Evolutionary conservation across 371 early-diverging fungal genomes (phyloP).

Genomic region (Thermomucor indicae-seudaticae): DNA sequence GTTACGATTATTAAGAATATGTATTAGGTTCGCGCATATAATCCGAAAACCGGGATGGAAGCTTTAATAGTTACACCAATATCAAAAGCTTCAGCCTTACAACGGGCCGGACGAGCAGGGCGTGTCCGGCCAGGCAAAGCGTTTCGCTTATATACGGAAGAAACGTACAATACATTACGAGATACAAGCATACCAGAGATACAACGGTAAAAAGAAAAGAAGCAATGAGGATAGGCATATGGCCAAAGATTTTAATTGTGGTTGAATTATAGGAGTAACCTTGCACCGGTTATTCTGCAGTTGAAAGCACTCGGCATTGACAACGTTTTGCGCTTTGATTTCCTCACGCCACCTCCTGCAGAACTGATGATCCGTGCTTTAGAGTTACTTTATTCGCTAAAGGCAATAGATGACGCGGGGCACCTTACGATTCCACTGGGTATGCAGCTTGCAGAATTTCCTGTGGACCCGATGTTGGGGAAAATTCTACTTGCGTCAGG

Average conservation of each 20-base stretch:
- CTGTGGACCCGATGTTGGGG: constrained; percentile 74
- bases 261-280: constrained; percentile 35
- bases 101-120: constrained; percentile 82
- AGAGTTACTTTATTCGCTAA: constrained; percentile 66
- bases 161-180: constrained; percentile 49
- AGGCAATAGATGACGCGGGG: constrained; percentile 74
- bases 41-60: constrained; percentile 63
- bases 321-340: constrained; percentile 76
- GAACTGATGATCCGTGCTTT: constrained; percentile 65
- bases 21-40: constrained; percentile 61
- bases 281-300: constrained; percentile 60
- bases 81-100: constrained; percentile 73
- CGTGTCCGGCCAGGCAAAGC: constrained; percentile 68
- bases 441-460: constrained; percentile 75
- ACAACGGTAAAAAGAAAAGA: constrained; percentile 40
- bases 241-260: not conserved
- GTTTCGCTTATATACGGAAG: constrained; percentile 70
- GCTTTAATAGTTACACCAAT: constrained; percentile 56
- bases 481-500: constrained; percentile 67
- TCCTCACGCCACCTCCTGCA: constrained; percentile 67
- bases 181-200: constrained; percentile 71
- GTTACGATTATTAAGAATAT: constrained; percentile 3
- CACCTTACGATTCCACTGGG: constrained; percentile 78
- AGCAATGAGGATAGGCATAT: not conserved
- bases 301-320: constrained; percentile 77